Base-by-base conservation (phyloP, 2,329 filamentous ascomycete species). In the Fusarium continuum region DNA sequence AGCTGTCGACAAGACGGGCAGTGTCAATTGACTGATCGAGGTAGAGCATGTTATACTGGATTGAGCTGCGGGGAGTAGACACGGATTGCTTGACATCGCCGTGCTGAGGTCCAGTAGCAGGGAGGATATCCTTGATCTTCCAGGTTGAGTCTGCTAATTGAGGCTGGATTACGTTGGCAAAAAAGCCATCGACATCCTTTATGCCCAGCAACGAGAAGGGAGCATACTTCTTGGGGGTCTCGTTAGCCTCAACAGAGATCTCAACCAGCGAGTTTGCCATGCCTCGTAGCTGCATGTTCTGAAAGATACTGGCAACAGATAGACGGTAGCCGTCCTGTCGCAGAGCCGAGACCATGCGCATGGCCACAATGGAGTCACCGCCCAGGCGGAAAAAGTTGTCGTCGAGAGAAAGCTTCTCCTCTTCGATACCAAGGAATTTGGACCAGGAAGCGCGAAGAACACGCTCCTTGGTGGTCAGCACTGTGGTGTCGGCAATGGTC, bases 21-120 rank as follows among this genome's bases (percentile, higher is more conserved):
- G 41, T 57, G 9, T 71, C 65, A 17, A 71, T 66, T 7, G 70
- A 67, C 22, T 55, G 50, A 2, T 71, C 68, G 29, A 72, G 16
- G 43, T 72, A 72, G 4, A 72, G 61, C 70, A 72, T 72, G 32
- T 72, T 72, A 49, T 72, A 72, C 16, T 72, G 70, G 10, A 71
- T 38, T 0, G 70, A 65, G 59, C 70, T 72, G 40, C 70, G 53
- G 1, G 65, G 68, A 3, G 49, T 34, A 22, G 41, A 65, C 1
- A 72, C 47, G 1, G 70, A 68, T 5, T 67, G 57, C 32, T 56
- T 63, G 11, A 72, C 65, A 20, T 72, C 70, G 4, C 56, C 53
- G 2, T 53, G 32, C 16, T 72, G 70, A 2, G 68, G 63, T 13
- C 61, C 70, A 8, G 70, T 72, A 5, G 41, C 57, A 2, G 61